phyloP scores from a whole-genome alignment of 176 grass and related monocot species.

The Rhynchospora pubera region DNA sequence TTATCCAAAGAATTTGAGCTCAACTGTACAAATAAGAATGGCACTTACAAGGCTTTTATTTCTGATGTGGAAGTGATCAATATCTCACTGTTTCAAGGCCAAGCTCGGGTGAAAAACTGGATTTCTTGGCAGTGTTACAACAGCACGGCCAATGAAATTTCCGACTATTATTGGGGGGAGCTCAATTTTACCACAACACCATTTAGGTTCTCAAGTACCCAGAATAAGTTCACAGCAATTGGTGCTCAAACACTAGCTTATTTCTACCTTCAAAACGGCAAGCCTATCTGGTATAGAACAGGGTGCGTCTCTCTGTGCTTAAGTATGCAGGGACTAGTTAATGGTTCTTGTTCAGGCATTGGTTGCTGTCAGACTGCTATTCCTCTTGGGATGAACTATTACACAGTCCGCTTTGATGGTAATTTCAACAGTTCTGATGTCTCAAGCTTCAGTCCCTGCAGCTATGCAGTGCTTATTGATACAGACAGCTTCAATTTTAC shows the following conservation, averaged over 20 bases:
- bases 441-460: not conserved
- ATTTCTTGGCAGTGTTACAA: constrained; percentile 10
- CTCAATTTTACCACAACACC: not conserved
- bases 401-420: not conserved
- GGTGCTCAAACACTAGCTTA: constrained; percentile 30
- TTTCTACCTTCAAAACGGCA: not conserved
- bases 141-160: not conserved
- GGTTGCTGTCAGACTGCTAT: constrained; percentile 35
- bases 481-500: not conserved
- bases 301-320: constrained; percentile 33
- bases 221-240: constrained; percentile 42
- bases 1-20: not conserved
- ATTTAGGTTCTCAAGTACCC: not conserved
- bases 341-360: constrained; percentile 30
- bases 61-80: not conserved
- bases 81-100: not conserved
- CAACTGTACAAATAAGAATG: not conserved
- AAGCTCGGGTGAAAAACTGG: not conserved
- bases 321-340: not conserved
- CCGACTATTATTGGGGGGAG: not conserved
- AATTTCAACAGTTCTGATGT: not conserved
- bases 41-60: not conserved
- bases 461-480: constrained; percentile 24
- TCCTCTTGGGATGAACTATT: constrained; percentile 7
- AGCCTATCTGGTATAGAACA: not conserved